Conservation (phyloP, 805 yeast species). For the Ogataea nitratoaversa region DNA sequence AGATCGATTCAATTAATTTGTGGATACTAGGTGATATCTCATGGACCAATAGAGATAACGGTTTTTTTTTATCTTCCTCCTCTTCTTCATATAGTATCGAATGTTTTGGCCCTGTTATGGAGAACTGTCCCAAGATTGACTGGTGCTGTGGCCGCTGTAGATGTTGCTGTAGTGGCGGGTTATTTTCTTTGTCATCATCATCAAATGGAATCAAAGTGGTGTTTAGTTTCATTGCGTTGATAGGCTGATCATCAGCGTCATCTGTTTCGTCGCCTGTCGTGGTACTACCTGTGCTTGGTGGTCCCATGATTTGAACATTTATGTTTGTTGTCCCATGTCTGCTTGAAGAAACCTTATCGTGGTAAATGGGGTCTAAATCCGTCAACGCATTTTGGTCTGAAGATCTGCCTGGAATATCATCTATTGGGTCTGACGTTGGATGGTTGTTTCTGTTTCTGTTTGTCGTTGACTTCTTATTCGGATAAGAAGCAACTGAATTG, state of each 20-base stretch:
- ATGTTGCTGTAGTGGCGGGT: conserved; percentile 10
- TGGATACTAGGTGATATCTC: conserved; percentile 33
- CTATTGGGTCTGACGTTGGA: conserved; percentile 1
- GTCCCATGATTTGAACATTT: not conserved
- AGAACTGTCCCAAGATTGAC: not conserved
- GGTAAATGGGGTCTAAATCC: conserved; percentile 25
- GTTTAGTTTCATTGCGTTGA: conserved; percentile 48
- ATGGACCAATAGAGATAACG: conserved; percentile 21
- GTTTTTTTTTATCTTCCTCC: conserved; percentile 6
- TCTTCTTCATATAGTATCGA: conserved; percentile 3
- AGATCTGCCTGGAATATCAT: conserved; percentile 11
- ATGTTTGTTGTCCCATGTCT: not conserved
- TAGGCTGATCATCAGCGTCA: conserved; percentile 33
- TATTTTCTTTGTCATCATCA: conserved; percentile 35
- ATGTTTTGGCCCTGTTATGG: not conserved
- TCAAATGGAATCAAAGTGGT: conserved; percentile 52
- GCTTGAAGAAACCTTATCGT: conserved; percentile 3
- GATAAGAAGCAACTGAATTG: not conserved
- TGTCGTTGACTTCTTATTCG: too few relatives aligned
- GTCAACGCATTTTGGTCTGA: conserved; percentile 20
- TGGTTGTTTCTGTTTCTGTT: too few relatives aligned
- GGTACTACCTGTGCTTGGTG: not conserved
- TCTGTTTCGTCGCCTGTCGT: conserved; percentile 7
- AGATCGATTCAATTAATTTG: conserved; percentile 30
- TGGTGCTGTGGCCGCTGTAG: not conserved